Conservation (phyloP, 495 filamentous ascomycete species). For the Aspergillus sparsus region DNA sequence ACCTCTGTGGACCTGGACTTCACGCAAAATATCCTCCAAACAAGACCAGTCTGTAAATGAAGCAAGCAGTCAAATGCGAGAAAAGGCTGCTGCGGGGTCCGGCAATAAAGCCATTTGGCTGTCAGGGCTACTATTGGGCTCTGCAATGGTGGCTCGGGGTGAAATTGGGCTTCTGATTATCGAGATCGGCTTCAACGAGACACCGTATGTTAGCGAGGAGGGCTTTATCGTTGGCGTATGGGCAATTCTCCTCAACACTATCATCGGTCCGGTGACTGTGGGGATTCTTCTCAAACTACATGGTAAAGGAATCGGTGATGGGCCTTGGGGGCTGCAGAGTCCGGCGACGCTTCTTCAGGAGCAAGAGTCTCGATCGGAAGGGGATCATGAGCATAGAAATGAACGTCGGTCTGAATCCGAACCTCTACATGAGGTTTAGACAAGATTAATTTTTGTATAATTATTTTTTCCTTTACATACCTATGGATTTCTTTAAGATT, state of each 20-base stretch:
- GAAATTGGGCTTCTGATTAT: conserved; percentile 80
- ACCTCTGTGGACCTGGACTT: conserved; percentile 20
- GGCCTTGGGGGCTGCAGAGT: no score
- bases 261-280: conserved; percentile 67
- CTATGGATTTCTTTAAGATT: no score
- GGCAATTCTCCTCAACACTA: conserved; percentile 74
- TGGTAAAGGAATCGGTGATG: no score
- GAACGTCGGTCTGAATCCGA: no score
- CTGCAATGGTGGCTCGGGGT: conserved; percentile 71
- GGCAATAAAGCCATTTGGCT: conserved; percentile 36
- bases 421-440: no score
- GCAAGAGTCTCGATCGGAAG: no score
- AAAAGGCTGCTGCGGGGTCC: neutral
- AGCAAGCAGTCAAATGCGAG: neutral
- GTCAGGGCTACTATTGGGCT: conserved; percentile 51
- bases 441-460: no score
- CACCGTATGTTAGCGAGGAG: conserved; percentile 33
- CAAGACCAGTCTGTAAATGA: neutral
- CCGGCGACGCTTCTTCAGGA: no score
- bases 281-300: conserved; percentile 54
- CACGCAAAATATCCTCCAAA: neutral
- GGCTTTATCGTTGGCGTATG: conserved; percentile 67
- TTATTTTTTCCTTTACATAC: no score
- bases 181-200: conserved; percentile 57
- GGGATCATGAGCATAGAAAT: no score